Evolutionary conservation across 805 yeast species (phyloP).

Genomic region (Cyberlindnera petersonii): DNA sequence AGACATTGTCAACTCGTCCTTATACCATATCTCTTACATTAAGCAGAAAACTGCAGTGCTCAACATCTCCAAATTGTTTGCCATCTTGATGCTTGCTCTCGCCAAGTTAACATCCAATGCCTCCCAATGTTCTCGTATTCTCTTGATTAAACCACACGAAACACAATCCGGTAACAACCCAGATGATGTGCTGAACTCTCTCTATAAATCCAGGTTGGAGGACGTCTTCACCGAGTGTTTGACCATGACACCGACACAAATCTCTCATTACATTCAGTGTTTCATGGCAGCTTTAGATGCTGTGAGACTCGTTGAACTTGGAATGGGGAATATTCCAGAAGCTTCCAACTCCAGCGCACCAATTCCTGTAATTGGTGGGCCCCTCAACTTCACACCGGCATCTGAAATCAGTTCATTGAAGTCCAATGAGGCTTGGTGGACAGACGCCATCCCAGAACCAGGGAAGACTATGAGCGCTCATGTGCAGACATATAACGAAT

Average conservation of each 20-base stretch:
- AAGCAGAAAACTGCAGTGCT: constrained; percentile 31
- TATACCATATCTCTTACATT: constrained; percentile 26
- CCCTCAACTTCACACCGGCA: constrained; percentile 27
- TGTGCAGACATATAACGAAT: constrained; percentile 18
- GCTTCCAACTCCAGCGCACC: constrained; percentile 17
- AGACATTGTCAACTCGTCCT: constrained; percentile 13
- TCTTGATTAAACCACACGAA: constrained; percentile 36
- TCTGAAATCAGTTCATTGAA: constrained; percentile 22
- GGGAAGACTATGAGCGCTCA: constrained; percentile 23
- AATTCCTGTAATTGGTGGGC: constrained; percentile 29
- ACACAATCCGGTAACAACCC: constrained; percentile 25
- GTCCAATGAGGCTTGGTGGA: constrained; percentile 27
- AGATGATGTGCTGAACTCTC: constrained; percentile 27
- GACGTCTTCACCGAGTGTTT: constrained; percentile 16
- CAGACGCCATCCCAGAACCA: constrained; percentile 22
- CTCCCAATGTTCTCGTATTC: constrained; percentile 30
- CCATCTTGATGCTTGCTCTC: constrained; percentile 31
- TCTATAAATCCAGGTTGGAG: constrained; percentile 24
- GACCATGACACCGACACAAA: constrained; percentile 22
- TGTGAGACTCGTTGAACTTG: constrained; percentile 36
- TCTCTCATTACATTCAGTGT: constrained; percentile 32
- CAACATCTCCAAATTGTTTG: constrained; percentile 32
- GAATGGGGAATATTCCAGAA: constrained; percentile 35
- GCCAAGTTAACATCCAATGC: constrained; percentile 30
- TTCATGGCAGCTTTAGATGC: constrained; percentile 31